Evolutionary conservation across 2,329 filamentous ascomycete genomes (phyloP).

Genomic region (Fusarium sp.): DNA sequence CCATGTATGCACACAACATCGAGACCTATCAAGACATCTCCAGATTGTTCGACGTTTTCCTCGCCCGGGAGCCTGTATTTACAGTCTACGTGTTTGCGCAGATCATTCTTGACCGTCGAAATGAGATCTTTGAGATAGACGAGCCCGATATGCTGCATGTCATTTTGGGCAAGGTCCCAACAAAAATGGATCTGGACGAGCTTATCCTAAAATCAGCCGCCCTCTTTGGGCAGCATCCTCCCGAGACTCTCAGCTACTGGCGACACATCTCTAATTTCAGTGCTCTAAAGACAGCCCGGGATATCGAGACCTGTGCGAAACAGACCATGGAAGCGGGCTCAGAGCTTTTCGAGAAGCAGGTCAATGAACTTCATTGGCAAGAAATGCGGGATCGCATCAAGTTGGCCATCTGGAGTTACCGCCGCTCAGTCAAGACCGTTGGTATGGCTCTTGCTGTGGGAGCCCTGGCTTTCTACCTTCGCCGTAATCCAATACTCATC

Average conservation of each 20-base stretch:
- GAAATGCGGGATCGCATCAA: constrained; percentile 56
- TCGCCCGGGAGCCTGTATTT: constrained; percentile 88
- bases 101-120: constrained; percentile 81
- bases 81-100: constrained; percentile 92
- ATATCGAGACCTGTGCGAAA: constrained; percentile 56
- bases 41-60: constrained; percentile 89
- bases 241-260: constrained; percentile 78
- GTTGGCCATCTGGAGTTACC: constrained; percentile 67
- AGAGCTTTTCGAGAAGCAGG: constrained; percentile 74
- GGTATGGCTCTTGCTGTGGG: constrained; percentile 74
- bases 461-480: constrained; percentile 73
- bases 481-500: constrained; percentile 54
- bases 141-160: constrained; percentile 94
- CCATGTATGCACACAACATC: constrained; percentile 96
- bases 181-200: constrained; percentile 80
- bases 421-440: constrained; percentile 68
- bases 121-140: constrained; percentile 89
- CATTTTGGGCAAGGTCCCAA: constrained; percentile 85
- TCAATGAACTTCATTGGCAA: constrained; percentile 72
- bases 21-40: constrained; percentile 89
- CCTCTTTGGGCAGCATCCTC: constrained; percentile 75
- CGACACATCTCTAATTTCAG: constrained; percentile 75
- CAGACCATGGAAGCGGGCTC: constrained; percentile 74
- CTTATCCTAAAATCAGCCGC: constrained; percentile 73
- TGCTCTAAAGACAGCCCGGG: constrained; percentile 83